Conservation (phyloP, 2,329 filamentous ascomycete species). For the Chalaropsis thielavioides region DNA sequence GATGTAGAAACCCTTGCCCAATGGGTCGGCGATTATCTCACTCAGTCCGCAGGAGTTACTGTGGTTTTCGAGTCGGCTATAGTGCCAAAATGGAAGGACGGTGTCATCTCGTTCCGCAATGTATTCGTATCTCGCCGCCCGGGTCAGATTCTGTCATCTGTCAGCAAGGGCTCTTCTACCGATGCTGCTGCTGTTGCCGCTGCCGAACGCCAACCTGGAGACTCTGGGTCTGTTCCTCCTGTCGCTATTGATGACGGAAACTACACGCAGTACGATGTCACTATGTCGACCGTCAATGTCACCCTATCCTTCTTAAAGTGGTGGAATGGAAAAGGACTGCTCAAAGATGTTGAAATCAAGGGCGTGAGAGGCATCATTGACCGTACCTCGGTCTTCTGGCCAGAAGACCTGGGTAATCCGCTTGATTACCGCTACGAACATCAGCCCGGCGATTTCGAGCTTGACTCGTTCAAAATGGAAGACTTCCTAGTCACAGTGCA, state of each 20-base stretch:
- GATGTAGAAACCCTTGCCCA: constrained; percentile 71
- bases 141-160: constrained; percentile 64
- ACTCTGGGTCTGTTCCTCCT: constrained; percentile 25
- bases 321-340: constrained; percentile 90
- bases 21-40: constrained; percentile 91
- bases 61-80: constrained; percentile 97
- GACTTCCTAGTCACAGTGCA: constrained; percentile 84
- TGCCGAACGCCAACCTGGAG: constrained; percentile 45
- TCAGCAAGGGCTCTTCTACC: constrained; percentile 80
- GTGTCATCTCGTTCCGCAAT: constrained; percentile 91
- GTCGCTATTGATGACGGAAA: constrained; percentile 71
- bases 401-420: constrained; percentile 53
- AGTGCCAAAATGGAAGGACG: constrained; percentile 87
- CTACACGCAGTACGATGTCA: constrained; percentile 94
- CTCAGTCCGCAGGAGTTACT: constrained; percentile 79
- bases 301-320: constrained; percentile 96
- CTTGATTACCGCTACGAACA: constrained; percentile 79
- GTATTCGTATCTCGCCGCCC: constrained; percentile 89
- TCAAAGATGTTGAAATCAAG: constrained; percentile 86
- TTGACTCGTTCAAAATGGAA: constrained; percentile 91
- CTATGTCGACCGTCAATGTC: constrained; percentile 88
- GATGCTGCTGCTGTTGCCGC: constrained; percentile 76
- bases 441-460: constrained; percentile 85
- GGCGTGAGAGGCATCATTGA: constrained; percentile 88
- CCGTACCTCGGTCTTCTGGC: constrained; percentile 65